A percentile compares a stretch with the other conserved stretches of the same genome.
Conservation (phyloP, 1,139 yeast genomes). For the Yamadazyma aaseri region DNA sequence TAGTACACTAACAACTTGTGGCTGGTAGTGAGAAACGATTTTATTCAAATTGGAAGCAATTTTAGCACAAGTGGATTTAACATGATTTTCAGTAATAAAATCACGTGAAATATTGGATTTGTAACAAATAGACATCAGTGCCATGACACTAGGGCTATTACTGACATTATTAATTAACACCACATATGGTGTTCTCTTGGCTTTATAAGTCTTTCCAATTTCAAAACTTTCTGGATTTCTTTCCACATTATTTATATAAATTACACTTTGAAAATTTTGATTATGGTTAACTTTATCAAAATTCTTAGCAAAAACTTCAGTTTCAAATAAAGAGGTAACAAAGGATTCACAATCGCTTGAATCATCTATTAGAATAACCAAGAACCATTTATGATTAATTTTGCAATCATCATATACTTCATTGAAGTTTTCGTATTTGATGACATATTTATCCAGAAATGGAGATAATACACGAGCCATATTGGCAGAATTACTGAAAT, state of each 20-base stretch:
- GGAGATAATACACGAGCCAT: background rate
- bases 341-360: conserved; percentile 26
- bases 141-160: conserved; percentile 45
- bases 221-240: conserved; percentile 51
- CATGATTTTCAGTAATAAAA: conserved; percentile 21
- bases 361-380: conserved; percentile 42
- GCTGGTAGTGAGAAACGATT: conserved; percentile 43
- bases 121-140: conserved; percentile 54
- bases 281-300: conserved; percentile 34
- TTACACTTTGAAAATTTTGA: conserved; percentile 34
- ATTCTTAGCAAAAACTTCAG: conserved; percentile 27
- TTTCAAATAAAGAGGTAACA: conserved; percentile 25
- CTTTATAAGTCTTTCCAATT: conserved; percentile 45
- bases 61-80: conserved; percentile 23
- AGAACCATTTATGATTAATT: conserved; percentile 42
- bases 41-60: conserved; percentile 34
- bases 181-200: conserved; percentile 43
- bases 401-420: conserved; percentile 42
- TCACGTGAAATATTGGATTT: conserved; percentile 32
- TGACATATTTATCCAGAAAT: conserved; percentile 3
- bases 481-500: conserved; percentile 1
- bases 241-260: conserved; percentile 40
- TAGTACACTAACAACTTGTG: conserved; percentile 51
- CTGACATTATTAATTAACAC: conserved; percentile 51
- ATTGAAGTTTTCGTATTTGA: conserved; percentile 33